Base-by-base conservation (phyloP, 768 basidiomycete species). In the Neoboletus subvelutipes region DNA sequence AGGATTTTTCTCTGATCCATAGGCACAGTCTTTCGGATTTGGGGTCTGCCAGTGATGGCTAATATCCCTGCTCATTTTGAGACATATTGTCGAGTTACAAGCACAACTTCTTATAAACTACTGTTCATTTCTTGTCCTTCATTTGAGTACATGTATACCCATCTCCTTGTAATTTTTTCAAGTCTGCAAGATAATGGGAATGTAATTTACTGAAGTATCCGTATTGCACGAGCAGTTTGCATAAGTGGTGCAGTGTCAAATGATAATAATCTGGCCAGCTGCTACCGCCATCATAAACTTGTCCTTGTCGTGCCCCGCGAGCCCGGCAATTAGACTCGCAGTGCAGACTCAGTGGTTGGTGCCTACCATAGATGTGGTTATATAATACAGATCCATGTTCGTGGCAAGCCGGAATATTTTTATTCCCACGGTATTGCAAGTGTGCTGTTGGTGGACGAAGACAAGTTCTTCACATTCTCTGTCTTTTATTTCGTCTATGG, bases 401-500 rank as follows among this genome's bases (percentile, higher is more conserved):
- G 72, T 72, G 56, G 55, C 60, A 60, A 68, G 63, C 59, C 71
- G 71, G 71, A 62, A 58, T 67, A 65, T 62, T 68, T 68, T 61
- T 46, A 28, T 72, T 72, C 72, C 24, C 71, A 72, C 72, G 63
- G 52, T 52, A 40, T 51, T 40, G 37, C 62, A 22, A 55, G 59
- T 40, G 40, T 39, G 47, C 43, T 31, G n/a, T n/a, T 11, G 54
- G 53, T 46, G 31, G n/a, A n/a, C 48, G 12, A 41, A 39, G 45
- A 41, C 57, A 24, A 50, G 43, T 52, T 52, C 11, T 50, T 55
- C 47, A 50, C 56, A 43, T 40, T 59, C 43, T 56, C 52, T 34
- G 50, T 55, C 49, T 50, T 49, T 34, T 46, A 42, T 46, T 39
- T 31, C 46, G 53, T 51, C 57, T 63, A 88, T 88, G 86, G 85